A percentile compares a stretch with the other conserved stretches of the same genome.
Conservation (phyloP, 2,329 filamentous ascomycete genomes). For the Bipolaris gigantea region DNA sequence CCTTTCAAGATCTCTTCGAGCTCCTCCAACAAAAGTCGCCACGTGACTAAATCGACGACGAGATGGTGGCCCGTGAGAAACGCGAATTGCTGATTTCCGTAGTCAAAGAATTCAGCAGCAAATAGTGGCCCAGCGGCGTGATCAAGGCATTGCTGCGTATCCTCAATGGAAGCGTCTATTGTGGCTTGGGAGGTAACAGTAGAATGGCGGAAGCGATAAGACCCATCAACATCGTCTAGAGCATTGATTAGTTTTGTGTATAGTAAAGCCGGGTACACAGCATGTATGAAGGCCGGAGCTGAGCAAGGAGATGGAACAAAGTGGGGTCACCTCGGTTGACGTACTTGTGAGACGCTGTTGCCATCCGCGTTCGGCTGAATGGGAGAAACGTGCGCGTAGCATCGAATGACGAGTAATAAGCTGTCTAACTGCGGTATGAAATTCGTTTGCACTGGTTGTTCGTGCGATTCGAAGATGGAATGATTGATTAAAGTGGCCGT, state of each 20-base stretch:
- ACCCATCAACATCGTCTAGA: conserved; percentile 27
- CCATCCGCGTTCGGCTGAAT: conserved; percentile 30
- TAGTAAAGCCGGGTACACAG: no score
- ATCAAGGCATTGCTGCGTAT: conserved; percentile 34
- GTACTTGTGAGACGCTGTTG: conserved; percentile 38
- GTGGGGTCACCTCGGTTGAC: neutral
- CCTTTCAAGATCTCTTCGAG: conserved; percentile 46
- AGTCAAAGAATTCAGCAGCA: conserved; percentile 43
- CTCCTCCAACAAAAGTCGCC: conserved; percentile 51
- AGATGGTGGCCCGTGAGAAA: conserved; percentile 45
- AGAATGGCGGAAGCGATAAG: conserved; percentile 33
- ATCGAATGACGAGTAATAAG: conserved; percentile 38
- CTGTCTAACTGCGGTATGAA: conserved; percentile 27
- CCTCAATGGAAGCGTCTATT: conserved; percentile 37
- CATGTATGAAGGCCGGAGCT: neutral
- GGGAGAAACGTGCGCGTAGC: conserved; percentile 36
- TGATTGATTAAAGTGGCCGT: conserved; percentile 42
- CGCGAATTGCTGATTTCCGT: conserved; percentile 32
- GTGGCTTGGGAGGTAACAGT: conserved; percentile 25
- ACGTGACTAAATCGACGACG: conserved; percentile 52
- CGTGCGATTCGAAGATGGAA: conserved; percentile 38
- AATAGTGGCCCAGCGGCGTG: conserved; percentile 33
- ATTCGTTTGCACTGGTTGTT: conserved; percentile 28
- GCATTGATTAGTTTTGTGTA: neutral
- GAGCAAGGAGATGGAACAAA: neutral